Conservation (phyloP, 2,329 filamentous ascomycete genomes). For the Fusarium agapanthi region DNA sequence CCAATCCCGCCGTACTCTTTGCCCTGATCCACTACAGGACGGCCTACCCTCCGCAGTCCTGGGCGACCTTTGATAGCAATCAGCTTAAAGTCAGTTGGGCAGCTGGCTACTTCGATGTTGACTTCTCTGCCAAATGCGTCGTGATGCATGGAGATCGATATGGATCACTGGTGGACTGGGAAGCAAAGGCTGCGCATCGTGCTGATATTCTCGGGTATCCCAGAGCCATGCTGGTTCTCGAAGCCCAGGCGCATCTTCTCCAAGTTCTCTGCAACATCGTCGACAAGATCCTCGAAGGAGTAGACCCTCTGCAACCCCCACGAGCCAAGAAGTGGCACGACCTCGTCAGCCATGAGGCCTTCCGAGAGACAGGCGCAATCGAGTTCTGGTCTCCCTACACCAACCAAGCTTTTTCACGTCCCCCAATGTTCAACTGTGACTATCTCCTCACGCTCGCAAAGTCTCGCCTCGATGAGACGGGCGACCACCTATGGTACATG, state of each 20-base stretch:
- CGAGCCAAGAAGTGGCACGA: neutral
- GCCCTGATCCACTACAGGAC: neutral
- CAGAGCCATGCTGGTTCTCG: rapidly evolving
- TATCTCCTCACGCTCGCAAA: rapidly evolving
- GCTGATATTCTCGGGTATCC: neutral
- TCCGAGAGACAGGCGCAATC: rapidly evolving
- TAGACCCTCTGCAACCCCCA: rapidly evolving
- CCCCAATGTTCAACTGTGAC: rapidly evolving
- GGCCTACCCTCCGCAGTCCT: rapidly evolving
- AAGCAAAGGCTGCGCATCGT: rapidly evolving
- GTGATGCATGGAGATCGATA: rapidly evolving
- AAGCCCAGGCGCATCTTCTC: neutral
- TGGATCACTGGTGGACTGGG: neutral
- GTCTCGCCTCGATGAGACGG: rapidly evolving
- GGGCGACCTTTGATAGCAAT: rapidly evolving
- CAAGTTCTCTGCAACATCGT: rapidly evolving
- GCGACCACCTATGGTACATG: neutral
- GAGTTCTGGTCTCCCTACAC: neutral
- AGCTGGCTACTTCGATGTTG: rapidly evolving
- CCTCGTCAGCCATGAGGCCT: neutral
- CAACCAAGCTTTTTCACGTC: neutral
- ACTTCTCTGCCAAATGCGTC: neutral
- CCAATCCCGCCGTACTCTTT: rapidly evolving
- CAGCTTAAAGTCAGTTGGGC: rapidly evolving
- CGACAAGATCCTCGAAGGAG: neutral